Evolutionary conservation across 768 basidiomycete genomes (phyloP), one percentile per base, ranked within the genome.

Genomic region (Guyanaporus albipodus): DNA sequence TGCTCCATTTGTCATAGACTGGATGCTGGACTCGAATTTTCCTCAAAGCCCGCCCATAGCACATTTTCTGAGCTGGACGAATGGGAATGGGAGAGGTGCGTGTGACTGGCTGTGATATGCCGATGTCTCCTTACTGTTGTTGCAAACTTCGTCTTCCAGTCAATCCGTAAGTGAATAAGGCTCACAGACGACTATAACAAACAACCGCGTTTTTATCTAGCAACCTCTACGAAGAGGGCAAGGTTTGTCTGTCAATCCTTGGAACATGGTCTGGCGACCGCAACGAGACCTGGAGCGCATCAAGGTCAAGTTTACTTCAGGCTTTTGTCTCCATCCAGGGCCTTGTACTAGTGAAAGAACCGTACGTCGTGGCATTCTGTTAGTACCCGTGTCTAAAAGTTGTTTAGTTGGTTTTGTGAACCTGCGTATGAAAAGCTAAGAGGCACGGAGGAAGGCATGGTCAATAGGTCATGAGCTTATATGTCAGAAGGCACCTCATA

Each of bases 321-420:
- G 89, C 90, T 0, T 79, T 96, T 43, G 88, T 97, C 17, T 94
- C 91, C 24, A 94, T 96, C 36, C 94, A 95, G 62, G 93, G 91
- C 10, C 74, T 95, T 8, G 93, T 97, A 6, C 75, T 97, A 7
- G 91, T 95, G 11, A 89, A 88, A 65, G 87, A 93, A 60, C 93
- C 93, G 78, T 95, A 69, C 62, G 90, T 78, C 28, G 43, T 36
- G 5, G 18, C 22, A 2, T 46, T 35, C 46, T 37, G 31, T 19
- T 23, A 9, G 34, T 35, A 31, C 17, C 44, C n/a, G 46, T 45
- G 8, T 39, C 42, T 48, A 35, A 48, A 35, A 22, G 37, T 29
- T 47, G 11, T 51, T 14, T 54, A 90, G 87, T 47, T 91, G 85
- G 85, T 93, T 84, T 60, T 91, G 88, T 56, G 92, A 97, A 61